Conservation (phyloP, 306 rosid genomes). For the Cyamopsis tetragonoloba region DNA sequence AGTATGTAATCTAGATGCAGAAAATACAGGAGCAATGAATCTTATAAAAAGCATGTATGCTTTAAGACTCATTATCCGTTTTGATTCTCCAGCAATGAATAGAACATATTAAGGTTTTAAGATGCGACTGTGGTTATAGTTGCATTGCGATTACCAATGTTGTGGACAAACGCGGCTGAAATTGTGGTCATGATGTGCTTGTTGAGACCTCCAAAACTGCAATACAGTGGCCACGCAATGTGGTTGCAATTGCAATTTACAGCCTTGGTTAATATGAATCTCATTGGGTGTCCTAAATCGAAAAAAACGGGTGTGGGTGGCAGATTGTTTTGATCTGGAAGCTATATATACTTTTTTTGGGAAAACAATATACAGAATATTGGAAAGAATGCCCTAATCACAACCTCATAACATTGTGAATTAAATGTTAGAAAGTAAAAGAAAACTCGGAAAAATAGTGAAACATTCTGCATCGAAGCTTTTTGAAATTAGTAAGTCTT, state of each 20-base stretch:
- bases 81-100: slow-evolving; percentile 1
- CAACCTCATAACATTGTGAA: not conserved
- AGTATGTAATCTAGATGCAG: not conserved
- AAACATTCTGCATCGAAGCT: not conserved
- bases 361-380: not conserved
- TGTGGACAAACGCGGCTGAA: too few species aligned
- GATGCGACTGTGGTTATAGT: not conserved
- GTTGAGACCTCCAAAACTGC: not conserved
- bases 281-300: not conserved
- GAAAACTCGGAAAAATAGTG: not conserved
- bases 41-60: not conserved
- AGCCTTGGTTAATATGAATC: not conserved
- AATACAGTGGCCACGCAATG: too few species aligned
- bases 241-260: not conserved
- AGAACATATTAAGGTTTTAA: not conserved
- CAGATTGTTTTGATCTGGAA: not conserved
- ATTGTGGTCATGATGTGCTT: not conserved
- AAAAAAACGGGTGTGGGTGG: slow-evolving; percentile 1
- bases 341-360: not conserved
- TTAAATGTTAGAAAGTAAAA: not conserved
- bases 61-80: not conserved
- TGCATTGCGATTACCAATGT: not conserved
- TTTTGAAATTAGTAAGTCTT: not conserved
- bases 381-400: not conserved
- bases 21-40: not conserved